Evolutionary conservation across 208 protist genomes (phyloP), one percentile per base, ranked within the genome.

Genomic region (Wallacemonas sp.): DNA sequence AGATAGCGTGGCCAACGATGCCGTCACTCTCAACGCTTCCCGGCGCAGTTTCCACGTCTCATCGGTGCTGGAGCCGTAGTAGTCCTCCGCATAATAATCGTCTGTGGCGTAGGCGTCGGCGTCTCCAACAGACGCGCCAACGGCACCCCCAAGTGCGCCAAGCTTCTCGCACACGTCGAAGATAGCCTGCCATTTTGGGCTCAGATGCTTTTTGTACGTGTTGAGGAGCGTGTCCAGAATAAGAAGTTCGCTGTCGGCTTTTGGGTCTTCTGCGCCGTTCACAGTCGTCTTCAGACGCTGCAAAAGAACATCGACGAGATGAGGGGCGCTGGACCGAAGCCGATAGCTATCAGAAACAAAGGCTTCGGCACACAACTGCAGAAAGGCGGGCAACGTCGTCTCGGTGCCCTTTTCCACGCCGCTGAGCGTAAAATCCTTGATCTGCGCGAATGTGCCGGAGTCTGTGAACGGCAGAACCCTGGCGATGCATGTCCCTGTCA

Each of bases 41-140:
- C 75, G 69, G 36, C 85, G 80, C 48, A 85, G 26, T 58, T 72
- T 83, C 85, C 85, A 90, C 54, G 80, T 80, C 29, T 72, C 64
- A 57, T 87, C 81, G 12, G 61, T 61, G 26, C 54, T 55, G 17
- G 66, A n/a, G 11, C 65, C 68, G 61, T 69, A 60, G 33, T 78
- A 72, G 61, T 80, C 70, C 27, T 83, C 69, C 24, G 75, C 61
- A 61, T 78, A 81, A 33, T 75, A 72, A 43, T 74, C 64, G 39
- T 78, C 76, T 26, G 74, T 52, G 41, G 63, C 71, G 67, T 72
- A 74, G 29, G 39, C 46, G 17, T 58, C 64, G 46, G 8, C 47
- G 23, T 60, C 26, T 2, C 17, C 63, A 33, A 41, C 49, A 26
- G 26, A 29, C 23, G 47, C 55, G 29, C 33, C 61, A 3, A 71